Percentiles rank a stretch among this genome's conserved stretches.
Evolutionary conservation across 2,329 filamentous ascomycete species (phyloP).

Genomic region (Botrytis porri): DNA sequence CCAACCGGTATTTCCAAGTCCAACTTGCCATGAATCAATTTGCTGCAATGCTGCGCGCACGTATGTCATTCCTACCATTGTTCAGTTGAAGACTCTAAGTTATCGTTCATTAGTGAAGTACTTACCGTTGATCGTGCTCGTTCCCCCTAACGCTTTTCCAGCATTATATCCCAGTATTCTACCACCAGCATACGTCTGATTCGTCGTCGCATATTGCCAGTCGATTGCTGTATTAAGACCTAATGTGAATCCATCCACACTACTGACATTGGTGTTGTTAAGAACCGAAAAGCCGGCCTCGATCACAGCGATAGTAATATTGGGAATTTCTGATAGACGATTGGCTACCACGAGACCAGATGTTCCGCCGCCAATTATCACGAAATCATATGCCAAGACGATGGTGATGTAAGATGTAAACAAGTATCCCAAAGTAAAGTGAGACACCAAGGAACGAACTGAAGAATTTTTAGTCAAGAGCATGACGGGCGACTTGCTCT

Average conservation of each 20-base stretch:
- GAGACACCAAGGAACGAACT: background rate
- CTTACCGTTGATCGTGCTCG: constrained; percentile 34
- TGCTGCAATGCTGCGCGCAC: constrained; percentile 27
- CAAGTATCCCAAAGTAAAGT: background rate
- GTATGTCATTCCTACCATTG: constrained; percentile 38
- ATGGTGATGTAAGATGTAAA: background rate
- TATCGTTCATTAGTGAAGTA: constrained; percentile 29
- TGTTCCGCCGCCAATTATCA: constrained; percentile 28
- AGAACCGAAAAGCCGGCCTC: constrained; percentile 27
- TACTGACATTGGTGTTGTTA: constrained; percentile 25
- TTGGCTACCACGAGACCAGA: constrained; percentile 29
- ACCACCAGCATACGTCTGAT: constrained; percentile 22
- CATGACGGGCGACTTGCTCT: background rate
- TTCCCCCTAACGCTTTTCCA: constrained; percentile 27
- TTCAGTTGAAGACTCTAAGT: constrained; percentile 26
- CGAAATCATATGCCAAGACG: constrained; percentile 21
- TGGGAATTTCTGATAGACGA: constrained; percentile 25
- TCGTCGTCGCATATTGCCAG: constrained; percentile 26
- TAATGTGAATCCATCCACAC: constrained; percentile 22
- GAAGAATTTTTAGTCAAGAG: background rate
- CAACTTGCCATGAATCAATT: constrained; percentile 46
- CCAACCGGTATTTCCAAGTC: constrained; percentile 43
- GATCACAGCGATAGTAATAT: constrained; percentile 28
- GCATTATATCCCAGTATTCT: constrained; percentile 17
- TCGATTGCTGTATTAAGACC: constrained; percentile 25